A percentile compares a stretch with the other conserved stretches of the same genome.
Conservation (phyloP, 1,284 basidiomycete species). For the Sporisorium exsertum region DNA sequence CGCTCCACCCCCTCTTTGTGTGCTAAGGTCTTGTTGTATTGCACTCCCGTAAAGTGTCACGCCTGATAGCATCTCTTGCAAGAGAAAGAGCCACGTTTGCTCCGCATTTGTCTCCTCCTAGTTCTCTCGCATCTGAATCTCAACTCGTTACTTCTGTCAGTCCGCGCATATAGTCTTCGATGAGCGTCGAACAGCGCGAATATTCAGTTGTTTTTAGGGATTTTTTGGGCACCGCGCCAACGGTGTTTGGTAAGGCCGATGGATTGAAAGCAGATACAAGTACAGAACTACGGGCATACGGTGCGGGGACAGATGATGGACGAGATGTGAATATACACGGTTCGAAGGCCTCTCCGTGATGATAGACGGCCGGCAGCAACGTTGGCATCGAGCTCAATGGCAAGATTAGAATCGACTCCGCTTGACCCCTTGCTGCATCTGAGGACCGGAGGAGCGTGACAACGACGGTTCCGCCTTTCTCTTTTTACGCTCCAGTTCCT, state of each 20-base stretch:
- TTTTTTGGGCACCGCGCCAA: not conserved
- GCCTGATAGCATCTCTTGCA: too few relatives aligned
- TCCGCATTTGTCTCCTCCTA: too few relatives aligned
- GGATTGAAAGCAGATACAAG: not conserved
- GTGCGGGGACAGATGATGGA: not conserved
- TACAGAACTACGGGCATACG: not conserved
- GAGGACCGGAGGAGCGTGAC: constrained; percentile 36
- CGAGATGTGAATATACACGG: not conserved
- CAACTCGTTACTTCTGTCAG: too few relatives aligned
- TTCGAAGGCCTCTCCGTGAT: not conserved
- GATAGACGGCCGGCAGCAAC: not conserved
- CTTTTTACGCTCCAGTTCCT: constrained; percentile 57
- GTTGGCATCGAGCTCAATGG: not conserved
- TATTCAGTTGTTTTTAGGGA: too few relatives aligned
- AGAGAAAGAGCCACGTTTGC: too few relatives aligned
- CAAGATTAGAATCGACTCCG: constrained; percentile 53
- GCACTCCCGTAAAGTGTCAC: too few relatives aligned
- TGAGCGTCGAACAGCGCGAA: not conserved
- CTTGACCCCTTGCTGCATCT: constrained; percentile 56
- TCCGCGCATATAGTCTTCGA: too few relatives aligned
- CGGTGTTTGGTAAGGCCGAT: not conserved
- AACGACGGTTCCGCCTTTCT: constrained; percentile 18
- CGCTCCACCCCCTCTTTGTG: too few relatives aligned
- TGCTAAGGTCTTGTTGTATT: too few relatives aligned
- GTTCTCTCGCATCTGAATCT: too few relatives aligned